phyloP scores from a whole-genome alignment of 2,329 filamentous ascomycete species.

The Dryadomyces quercivorus region DNA sequence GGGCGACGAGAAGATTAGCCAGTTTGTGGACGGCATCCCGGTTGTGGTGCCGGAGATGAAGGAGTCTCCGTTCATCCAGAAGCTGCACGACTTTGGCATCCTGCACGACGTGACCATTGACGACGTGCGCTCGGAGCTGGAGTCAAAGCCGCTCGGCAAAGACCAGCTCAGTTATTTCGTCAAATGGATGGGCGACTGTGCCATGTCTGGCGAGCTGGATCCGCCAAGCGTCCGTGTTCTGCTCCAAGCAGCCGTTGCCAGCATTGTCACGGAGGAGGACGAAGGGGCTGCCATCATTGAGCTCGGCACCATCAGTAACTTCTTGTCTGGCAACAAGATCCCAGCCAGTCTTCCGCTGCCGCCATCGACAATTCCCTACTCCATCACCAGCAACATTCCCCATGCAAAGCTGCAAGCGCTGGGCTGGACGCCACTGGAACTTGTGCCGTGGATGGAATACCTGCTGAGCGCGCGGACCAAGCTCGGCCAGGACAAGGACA shows the following conservation, averaged over 20 bases:
- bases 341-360: slow-evolving; percentile 73
- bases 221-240: slow-evolving; percentile 52
- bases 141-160: slow-evolving; percentile 67
- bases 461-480: slow-evolving; percentile 56
- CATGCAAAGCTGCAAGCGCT: slow-evolving; percentile 62
- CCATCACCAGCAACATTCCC: slow-evolving; percentile 62
- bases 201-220: slow-evolving; percentile 61
- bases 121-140: slow-evolving; percentile 75
- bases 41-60: slow-evolving; percentile 69
- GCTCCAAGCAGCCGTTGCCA: slow-evolving; percentile 69
- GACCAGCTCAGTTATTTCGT: slow-evolving; percentile 74
- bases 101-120: slow-evolving; percentile 78
- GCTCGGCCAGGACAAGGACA: slow-evolving; percentile 49
- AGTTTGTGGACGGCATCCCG: slow-evolving; percentile 81
- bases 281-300: slow-evolving; percentile 51
- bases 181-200: slow-evolving; percentile 67
- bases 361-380: slow-evolving; percentile 68
- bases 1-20: slow-evolving; percentile 48
- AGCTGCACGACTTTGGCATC: slow-evolving; percentile 71
- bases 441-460: slow-evolving; percentile 76
- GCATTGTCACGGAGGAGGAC: slow-evolving; percentile 46
- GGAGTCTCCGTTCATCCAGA: slow-evolving; percentile 62
- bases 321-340: slow-evolving; percentile 65
- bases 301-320: slow-evolving; percentile 62
- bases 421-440: slow-evolving; percentile 75